Base-by-base conservation (phyloP, 2,329 filamentous ascomycete species). In the Lachnellula occidentalis region DNA sequence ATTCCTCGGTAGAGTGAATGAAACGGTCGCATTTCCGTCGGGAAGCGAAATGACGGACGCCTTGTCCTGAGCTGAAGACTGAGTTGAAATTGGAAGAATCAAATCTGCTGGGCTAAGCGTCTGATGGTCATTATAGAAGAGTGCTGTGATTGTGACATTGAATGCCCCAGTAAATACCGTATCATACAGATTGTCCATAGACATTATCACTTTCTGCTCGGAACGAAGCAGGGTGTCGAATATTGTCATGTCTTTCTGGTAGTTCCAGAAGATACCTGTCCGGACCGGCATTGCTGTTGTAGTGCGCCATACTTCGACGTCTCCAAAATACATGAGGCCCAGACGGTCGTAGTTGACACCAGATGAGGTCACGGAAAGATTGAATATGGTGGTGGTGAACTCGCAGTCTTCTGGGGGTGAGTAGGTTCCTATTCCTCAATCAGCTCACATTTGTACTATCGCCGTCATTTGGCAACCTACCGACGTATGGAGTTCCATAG, bases 101-200 rank as follows among this genome's bases (percentile, higher is more conserved):
- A 79, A 59, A 64, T 90, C 81, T 3, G 86, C 85, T 0, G 78
- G 75, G 5, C 37, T 58, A 2, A 48, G 31, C 1, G 34, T 27
- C 15, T 53, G 27, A 5, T 48, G 2, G n/a, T 70, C 68, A 9
- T 71, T 70, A 5, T 68, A 67, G 11, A 74, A 72, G 2, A 74
- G 68, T 24, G 71, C 71, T 11, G 81, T 87, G 47, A 91, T 71
- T 0, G 83, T 90, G 5, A 83, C 82, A 67, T 90, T 84, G 73
- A 85, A 88, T 2, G 79, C 71, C 0, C 81, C 88, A 0, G 86
- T 92, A 65, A 90, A 90, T 4, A 76, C 79, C 56, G 80, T 76
- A 61, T 86, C 78, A 48, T 91, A 75, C 5, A 88, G 70, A 63
- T 90, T 92, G 55, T 80, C 86, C 2, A 91, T 75, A 62, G 92